Evolutionary conservation across 306 rosid species (phyloP), one percentile per base, ranked within the genome.

Genomic region (Citrullus mucosospermus): DNA sequence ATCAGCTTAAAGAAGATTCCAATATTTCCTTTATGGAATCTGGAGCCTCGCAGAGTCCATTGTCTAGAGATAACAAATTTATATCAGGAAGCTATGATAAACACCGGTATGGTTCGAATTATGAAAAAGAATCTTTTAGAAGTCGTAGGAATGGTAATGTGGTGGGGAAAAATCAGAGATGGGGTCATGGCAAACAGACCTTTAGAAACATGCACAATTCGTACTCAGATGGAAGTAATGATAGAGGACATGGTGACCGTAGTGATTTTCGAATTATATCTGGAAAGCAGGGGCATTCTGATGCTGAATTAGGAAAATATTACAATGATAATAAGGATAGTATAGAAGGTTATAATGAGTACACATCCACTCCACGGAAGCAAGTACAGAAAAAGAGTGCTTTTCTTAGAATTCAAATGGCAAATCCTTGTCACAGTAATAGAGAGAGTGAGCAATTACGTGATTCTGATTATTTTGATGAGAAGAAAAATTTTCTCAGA

Each of bases 301-400:
- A 82, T 82, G 80, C 87, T 5, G 94, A 88, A 36, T 50, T 63
- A 13, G 85, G 76, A 57, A 89, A 89, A 75, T 84, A 83, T 81
- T 78, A 39, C 80, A 43, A 16, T 13, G 80, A 44, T 67, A 56
- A 25, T 53, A 87, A 84, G 80, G 90, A 83, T 81, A 84, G 22
- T 82, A 86, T 85, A 81, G 97, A 92, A 44, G 76, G 80, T 78
- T 83, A 60, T 82, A 86, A 78, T 82, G 91, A 89, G 68, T 86
- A 76, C 22, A 78, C 41, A 44, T 84, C 89, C 32, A 82, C 90
- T 68, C 93, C 93, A 2, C 88, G 89, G 85, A 95, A 95, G 85
- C 98, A 88, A 81, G 60, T 86, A 28, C 98, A 95, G 83, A 95
- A 95, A 88, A 95, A 89, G 88, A 95, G 97, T 85, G 98, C 95